Evolutionary conservation across 208 protist species (phyloP).

Genomic region (Acanthamoeba triangularis): DNA sequence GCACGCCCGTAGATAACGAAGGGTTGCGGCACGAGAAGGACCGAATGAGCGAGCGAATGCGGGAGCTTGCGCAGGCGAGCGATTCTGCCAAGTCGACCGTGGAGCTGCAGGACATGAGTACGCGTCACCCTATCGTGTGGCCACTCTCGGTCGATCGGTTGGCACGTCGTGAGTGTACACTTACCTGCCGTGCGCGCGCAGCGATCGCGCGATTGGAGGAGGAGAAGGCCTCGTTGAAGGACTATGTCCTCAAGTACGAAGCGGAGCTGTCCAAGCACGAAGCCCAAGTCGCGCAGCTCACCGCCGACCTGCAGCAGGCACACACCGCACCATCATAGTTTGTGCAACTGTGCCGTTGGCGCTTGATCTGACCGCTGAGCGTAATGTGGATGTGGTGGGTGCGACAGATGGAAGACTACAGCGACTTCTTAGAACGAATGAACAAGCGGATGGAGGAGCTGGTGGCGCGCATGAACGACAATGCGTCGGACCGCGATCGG

Average conservation of each 20-base stretch:
- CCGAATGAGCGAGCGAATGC: neutral
- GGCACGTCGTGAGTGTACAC: too few species aligned
- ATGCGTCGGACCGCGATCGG: slow-evolving; percentile 28
- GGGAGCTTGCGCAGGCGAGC: neutral
- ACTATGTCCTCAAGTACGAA: slow-evolving; percentile 72
- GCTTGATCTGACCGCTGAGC: too few species aligned
- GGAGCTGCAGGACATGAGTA: slow-evolving; percentile 69
- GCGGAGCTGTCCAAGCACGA: slow-evolving; percentile 64
- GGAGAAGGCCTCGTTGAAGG: slow-evolving; percentile 40
- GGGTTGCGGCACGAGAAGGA: slow-evolving; percentile 45
- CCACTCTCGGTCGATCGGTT: too few species aligned
- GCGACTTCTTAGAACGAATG: neutral
- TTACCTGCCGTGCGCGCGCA: neutral
- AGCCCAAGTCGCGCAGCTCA: slow-evolving; percentile 14
- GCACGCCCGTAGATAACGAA: slow-evolving; percentile 47
- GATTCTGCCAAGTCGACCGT: slow-evolving; percentile 22
- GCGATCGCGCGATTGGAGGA: slow-evolving; percentile 53
- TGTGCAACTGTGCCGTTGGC: too few species aligned
- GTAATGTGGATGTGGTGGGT: neutral
- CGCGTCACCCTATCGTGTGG: neutral
- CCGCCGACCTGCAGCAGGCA: slow-evolving; percentile 39
- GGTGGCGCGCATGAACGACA: slow-evolving; percentile 49
- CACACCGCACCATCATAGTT: neutral
- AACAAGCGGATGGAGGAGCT: slow-evolving; percentile 71
- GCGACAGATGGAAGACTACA: slow-evolving; percentile 39